Evolutionary conservation across 768 basidiomycete genomes (phyloP).

Genomic region (Rhodotorula taiwanensis): DNA sequence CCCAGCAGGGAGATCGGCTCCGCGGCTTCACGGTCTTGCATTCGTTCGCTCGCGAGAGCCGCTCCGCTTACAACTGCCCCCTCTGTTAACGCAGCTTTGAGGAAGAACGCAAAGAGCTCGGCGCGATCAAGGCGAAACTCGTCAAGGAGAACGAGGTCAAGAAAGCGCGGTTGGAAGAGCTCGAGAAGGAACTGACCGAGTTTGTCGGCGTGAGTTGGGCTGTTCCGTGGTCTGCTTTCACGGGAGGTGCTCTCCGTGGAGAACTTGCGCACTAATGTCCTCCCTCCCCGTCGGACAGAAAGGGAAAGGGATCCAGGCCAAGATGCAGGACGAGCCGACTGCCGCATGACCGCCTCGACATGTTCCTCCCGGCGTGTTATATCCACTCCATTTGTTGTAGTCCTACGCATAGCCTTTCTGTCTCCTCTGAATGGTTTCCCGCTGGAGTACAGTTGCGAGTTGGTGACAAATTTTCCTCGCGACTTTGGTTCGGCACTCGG

Average conservation of each 20-base stretch:
- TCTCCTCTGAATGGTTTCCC: too few species aligned
- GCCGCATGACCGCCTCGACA: neutral
- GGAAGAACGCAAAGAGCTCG: conserved; percentile 54
- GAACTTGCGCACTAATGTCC: neutral
- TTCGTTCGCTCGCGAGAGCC: too few species aligned
- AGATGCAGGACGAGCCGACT: conserved; percentile 32
- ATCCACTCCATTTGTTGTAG: conserved; percentile 3
- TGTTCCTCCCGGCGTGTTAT: neutral
- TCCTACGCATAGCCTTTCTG: neutral
- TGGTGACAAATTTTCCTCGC: too few species aligned
- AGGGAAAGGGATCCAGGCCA: conserved; percentile 29
- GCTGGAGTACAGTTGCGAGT: too few species aligned
- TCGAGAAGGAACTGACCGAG: conserved; percentile 70
- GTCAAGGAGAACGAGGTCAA: conserved; percentile 74
- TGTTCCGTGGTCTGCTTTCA: neutral
- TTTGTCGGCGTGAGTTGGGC: conserved; percentile 32
- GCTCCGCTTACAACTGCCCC: neutral
- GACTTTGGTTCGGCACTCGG: too few species aligned
- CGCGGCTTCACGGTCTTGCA: too few species aligned
- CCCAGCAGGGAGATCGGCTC: too few species aligned
- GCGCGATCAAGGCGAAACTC: conserved; percentile 66
- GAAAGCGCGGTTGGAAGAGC: conserved; percentile 62
- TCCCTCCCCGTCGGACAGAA: conserved; percentile 2
- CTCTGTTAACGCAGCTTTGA: conserved; percentile 17
- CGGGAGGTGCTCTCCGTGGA: neutral